A percentile compares a stretch with the other conserved stretches of the same genome.
Conservation (phyloP, 1,284 basidiomycete genomes). For the Papiliotrema nemorosa region DNA sequence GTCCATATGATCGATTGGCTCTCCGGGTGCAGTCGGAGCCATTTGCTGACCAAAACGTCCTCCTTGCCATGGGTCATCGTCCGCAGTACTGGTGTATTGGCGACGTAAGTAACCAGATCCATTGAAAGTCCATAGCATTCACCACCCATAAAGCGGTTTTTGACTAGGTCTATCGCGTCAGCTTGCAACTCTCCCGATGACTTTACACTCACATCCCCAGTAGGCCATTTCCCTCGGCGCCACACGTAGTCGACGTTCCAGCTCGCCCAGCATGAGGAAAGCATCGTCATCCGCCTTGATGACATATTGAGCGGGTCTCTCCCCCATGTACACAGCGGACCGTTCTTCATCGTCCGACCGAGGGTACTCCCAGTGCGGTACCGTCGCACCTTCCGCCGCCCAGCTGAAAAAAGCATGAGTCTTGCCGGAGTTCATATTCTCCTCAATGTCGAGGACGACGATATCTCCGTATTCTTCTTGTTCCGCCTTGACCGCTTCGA, state of each 20-base stretch:
- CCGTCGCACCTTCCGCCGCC: conserved; percentile 84
- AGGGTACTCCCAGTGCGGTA: conserved; percentile 57
- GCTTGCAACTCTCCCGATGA: not conserved
- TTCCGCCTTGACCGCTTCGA: conserved; percentile 76
- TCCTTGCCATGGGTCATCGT: conserved; percentile 76
- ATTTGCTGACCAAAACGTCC: conserved; percentile 88
- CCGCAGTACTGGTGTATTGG: conserved; percentile 66
- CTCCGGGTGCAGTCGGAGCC: conserved; percentile 87
- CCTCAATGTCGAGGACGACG: conserved; percentile 52
- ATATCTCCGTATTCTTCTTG: conserved; percentile 78
- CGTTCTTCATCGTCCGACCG: conserved; percentile 2
- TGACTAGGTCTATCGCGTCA: conserved; percentile 67
- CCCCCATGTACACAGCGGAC: conserved; percentile 15
- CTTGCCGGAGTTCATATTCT: conserved; percentile 55
- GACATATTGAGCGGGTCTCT: conserved; percentile 71
- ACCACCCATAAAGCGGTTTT: conserved; percentile 92
- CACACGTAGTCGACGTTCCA: conserved; percentile 77
- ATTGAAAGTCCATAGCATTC: conserved; percentile 90
- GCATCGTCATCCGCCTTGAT: conserved; percentile 92
- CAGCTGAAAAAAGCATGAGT: conserved; percentile 53
- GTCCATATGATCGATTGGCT: conserved; percentile 77
- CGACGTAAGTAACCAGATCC: conserved; percentile 84
- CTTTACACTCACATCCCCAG: conserved; percentile 71
- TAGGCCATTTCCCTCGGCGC: conserved; percentile 71
- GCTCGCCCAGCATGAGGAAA: conserved; percentile 87